Evolutionary conservation across 495 filamentous ascomycete genomes (phyloP), one percentile per base, ranked within the genome.

Genomic region (Talaromyces trachyspermus): DNA sequence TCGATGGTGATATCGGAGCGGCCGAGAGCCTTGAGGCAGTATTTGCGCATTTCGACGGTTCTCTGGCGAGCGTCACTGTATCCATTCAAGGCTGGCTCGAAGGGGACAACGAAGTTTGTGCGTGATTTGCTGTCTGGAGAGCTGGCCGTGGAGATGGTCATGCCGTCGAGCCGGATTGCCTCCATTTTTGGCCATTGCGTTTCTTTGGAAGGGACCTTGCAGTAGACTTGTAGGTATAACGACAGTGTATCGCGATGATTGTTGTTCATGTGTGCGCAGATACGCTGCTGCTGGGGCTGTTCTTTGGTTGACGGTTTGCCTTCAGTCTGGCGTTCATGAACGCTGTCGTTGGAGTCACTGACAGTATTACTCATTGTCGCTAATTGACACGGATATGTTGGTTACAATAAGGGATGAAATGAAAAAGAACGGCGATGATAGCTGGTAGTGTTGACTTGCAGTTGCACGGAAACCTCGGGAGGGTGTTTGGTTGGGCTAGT

Each of bases 211-310:
- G 77, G 70, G 27, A 83, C 59, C 5, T 63, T 50, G 53, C 54
- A 61, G 72, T 75, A 84, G 61, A 83, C 73, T 49, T 76, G 70
- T 0, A 89, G 74, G 64, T 85, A 89, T 49, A 82, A 74, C 33
- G 65, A 57, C 12, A 92, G 71, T 23, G 85, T 83, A 52, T 73
- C 70, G 52, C 64, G 61, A 65, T 90, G 87, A 70, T 88, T 82
- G 30, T 67, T 69, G 69, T 90, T 90, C 85, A 92, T 89, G 71
- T 92, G 87, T 23, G 72, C 69, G 57, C 85, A 75, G 56, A 88
- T 84, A 59, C 83, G 80, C 18, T 49, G 38, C 27, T 49, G 25
- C n/a, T 19, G 38, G 19, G 19, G 1, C 17, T 49, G 35, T 10
- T 49, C 48, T 36, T 38, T 30, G 37, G n/a, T n/a, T n/a, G n/a